Conservation (phyloP, 106 monocot species). For the Platanthera guangdongensis region DNA sequence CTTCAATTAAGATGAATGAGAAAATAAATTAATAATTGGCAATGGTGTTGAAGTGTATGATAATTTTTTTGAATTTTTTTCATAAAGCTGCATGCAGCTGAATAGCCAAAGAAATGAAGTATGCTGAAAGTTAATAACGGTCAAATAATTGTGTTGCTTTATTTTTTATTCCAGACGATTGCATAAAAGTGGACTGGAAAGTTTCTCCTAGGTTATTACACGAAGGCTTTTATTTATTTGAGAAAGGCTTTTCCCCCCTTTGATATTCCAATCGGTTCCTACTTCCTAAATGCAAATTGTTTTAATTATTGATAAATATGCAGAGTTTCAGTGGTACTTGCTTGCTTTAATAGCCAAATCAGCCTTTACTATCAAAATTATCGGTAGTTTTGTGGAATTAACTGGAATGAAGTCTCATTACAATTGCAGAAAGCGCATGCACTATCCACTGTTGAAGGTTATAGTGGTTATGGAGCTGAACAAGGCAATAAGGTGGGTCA, state of each 20-base stretch:
- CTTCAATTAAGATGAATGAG: too few species aligned
- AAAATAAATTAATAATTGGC: too few species aligned
- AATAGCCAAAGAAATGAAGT: not conserved
- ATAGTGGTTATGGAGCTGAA: slow-evolving; percentile 96
- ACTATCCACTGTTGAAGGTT: slow-evolving; percentile 82
- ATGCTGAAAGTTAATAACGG: not conserved
- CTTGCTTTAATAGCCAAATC: not conserved
- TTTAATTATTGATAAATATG: not conserved
- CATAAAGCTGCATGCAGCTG: not conserved
- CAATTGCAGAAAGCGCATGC: slow-evolving; percentile 49
- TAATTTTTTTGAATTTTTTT: not conserved
- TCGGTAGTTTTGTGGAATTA: not conserved
- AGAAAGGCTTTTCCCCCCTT: not conserved
- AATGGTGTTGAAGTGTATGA: too few species aligned
- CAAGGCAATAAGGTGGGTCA: slow-evolving; percentile 79
- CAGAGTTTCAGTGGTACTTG: not conserved
- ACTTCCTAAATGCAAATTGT: too few species aligned
- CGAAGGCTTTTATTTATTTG: not conserved
- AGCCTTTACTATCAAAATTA: not conserved
- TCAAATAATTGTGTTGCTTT: not conserved
- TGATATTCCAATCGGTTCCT: not conserved
- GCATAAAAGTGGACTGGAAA: not conserved
- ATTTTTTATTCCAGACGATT: not conserved
- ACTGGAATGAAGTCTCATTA: not conserved
- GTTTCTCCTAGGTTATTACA: not conserved